phyloP scores from a whole-genome alignment of 192 early-diverging fungal species.

The Spinellus fusiger region DNA sequence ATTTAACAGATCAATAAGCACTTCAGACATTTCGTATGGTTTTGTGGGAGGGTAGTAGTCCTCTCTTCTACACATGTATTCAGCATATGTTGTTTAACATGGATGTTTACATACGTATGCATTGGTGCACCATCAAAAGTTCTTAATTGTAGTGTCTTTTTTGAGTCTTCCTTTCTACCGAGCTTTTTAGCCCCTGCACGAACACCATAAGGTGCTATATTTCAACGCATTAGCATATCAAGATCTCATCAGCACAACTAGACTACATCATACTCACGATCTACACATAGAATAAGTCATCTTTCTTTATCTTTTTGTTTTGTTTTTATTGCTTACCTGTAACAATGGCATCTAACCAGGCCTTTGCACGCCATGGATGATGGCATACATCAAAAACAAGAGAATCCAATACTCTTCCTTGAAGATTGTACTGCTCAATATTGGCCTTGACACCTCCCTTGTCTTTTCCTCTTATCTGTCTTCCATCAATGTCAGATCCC shows the following conservation, averaged over 20 bases:
- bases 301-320: background rate
- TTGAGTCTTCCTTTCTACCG: slow-evolving; percentile 53
- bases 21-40: slow-evolving; percentile 92
- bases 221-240: too few relatives aligned
- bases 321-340: slow-evolving; percentile 53
- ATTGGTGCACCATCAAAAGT: slow-evolving; percentile 40
- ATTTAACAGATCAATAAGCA: slow-evolving; percentile 75
- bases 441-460: slow-evolving; percentile 68
- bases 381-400: slow-evolving; percentile 84
- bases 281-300: background rate
- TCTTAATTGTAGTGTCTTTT: slow-evolving; percentile 34
- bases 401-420: slow-evolving; percentile 68
- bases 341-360: slow-evolving; percentile 85
- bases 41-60: slow-evolving; percentile 87
- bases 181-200: slow-evolving; percentile 93
- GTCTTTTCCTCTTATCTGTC: slow-evolving; percentile 89
- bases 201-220: slow-evolving; percentile 87
- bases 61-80: slow-evolving; percentile 23
- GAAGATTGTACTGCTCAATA: slow-evolving; percentile 74
- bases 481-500: slow-evolving; percentile 96
- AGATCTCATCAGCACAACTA: too few relatives aligned
- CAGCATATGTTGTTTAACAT: background rate
- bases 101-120: slow-evolving; percentile 32
- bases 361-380: slow-evolving; percentile 66
- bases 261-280: slow-evolving; percentile 8